Evolutionary conservation across 2,329 filamentous ascomycete species (phyloP).

Genomic region (Calonectria hawksworthii): DNA sequence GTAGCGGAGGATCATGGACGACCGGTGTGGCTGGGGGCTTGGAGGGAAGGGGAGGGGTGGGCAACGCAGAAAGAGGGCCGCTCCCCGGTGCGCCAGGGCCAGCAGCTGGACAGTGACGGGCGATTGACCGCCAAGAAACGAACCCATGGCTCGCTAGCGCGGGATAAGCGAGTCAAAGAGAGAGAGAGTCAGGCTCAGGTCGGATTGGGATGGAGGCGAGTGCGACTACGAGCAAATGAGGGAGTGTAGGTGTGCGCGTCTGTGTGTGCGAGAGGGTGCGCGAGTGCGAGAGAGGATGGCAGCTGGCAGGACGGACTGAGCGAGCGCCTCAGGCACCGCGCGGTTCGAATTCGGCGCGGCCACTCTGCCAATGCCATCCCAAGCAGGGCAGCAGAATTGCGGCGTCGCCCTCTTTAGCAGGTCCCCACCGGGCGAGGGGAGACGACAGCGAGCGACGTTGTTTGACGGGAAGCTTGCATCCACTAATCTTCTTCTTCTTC

Average conservation of each 20-base stretch:
- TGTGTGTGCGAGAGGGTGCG: background rate
- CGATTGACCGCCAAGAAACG: constrained; percentile 5
- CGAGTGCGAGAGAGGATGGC: background rate
- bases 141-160: constrained; percentile 7
- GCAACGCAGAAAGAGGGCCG: background rate
- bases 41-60: background rate
- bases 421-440: background rate
- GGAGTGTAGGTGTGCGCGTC: background rate
- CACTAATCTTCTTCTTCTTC: background rate
- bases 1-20: constrained; percentile 15
- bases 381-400: background rate
- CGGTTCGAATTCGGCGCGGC: background rate
- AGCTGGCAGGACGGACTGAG: background rate
- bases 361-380: background rate
- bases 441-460: constrained; percentile 6
- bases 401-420: background rate
- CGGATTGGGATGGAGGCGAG: background rate
- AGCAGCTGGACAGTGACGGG: constrained; percentile 2
- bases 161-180: constrained; percentile 5
- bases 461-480: constrained; percentile 5
- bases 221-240: background rate
- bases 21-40: constrained; percentile 23
- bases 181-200: background rate
- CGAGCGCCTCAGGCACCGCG: background rate
- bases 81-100: constrained; percentile 1